phyloP scores from a whole-genome alignment of 2,329 filamentous ascomycete species.

The Hypocreales sp. region DNA sequence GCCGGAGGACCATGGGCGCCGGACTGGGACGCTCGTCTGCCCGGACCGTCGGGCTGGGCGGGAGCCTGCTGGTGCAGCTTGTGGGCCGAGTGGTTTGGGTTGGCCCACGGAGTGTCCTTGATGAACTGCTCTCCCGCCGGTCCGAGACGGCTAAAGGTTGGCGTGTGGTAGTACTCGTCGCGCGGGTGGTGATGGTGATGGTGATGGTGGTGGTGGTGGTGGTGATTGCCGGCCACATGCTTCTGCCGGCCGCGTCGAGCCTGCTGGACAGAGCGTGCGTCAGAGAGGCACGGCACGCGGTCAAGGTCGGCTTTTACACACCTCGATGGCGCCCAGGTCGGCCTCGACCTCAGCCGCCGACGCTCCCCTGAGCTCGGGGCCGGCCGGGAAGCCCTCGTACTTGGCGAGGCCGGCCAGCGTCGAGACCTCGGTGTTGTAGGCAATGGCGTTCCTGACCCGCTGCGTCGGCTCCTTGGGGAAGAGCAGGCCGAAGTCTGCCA shows the following conservation, averaged over 20 bases:
- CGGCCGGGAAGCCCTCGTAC: conserved; percentile 89
- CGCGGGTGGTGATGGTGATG: conserved; percentile 14
- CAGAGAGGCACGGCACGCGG: too few species aligned
- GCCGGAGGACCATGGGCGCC: conserved; percentile 4
- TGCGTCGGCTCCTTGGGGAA: conserved; percentile 65
- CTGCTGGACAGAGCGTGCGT: conserved; percentile 12
- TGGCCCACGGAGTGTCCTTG: conserved; percentile 84
- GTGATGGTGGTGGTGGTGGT: conserved; percentile 16
- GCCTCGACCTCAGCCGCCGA: conserved; percentile 63
- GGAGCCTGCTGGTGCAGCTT: conserved; percentile 26
- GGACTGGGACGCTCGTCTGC: conserved; percentile 10
- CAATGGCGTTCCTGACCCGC: conserved; percentile 69
- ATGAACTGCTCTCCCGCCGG: conserved; percentile 75
- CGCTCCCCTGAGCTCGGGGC: conserved; percentile 66
- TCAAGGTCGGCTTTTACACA: too few species aligned
- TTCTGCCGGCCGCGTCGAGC: conserved; percentile 19
- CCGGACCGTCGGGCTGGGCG: conserved; percentile 7
- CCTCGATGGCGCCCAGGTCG: conserved; percentile 79
- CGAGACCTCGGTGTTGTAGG: conserved; percentile 91
- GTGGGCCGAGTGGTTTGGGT: conserved; percentile 66
- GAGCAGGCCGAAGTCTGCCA: conserved; percentile 67
- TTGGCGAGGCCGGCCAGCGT: conserved; percentile 83
- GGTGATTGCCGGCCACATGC: conserved; percentile 14
- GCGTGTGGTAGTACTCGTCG: conserved; percentile 24
- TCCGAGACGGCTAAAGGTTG: conserved; percentile 33